Evolutionary conservation across 2,329 filamentous ascomycete genomes (phyloP), one percentile per base, ranked within the genome.

Genomic region (Colletotrichum spaethianum): DNA sequence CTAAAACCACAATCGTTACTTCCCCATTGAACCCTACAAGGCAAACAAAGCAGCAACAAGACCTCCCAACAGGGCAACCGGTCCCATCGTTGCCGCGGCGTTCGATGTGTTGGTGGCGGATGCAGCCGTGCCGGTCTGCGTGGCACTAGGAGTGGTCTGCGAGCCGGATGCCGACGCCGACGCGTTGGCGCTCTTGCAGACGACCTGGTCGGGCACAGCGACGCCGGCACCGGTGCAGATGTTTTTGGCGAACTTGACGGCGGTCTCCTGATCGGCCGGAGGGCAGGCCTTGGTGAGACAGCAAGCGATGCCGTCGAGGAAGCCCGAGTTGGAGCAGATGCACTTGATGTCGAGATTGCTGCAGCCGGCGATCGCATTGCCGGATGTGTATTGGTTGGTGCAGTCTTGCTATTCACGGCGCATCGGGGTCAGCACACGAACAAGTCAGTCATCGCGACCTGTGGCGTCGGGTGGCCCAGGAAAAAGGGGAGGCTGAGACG

Each of bases 251-350:
- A 79, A 84, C 53, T 76, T 64, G 72, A 85, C 79, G 60, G 84
- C 82, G 1, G 74, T 71, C 1, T 77, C 71, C 73, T 82, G 80
- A 46, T 81, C 82, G 5, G 74, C 61, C 12, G 73, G 52, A 74
- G 78, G 75, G 77, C 84, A 86, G 55, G 73, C 74, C 42, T 77
- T 75, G 52, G 76, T 76, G 62, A 86, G 78, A 74, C 84, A 85
- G 80, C 84, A 86, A 63, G 83, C 82, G 59, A 85, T 83, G 73
- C 74, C 75, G 73, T 76, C 73, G 67, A 86, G 78, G 80, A 85
- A 85, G 53, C 78, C 66, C 57, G 75, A 59, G 79, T 84, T 84
- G 76, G 75, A 77, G 80, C 84, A 86, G 76, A 85, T 79, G 77
- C 84, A 86, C 64, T 74, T 76, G 70, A 83, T 77, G 78, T 85